Base-by-base conservation (phyloP, 73 alveolate genomes). In the Paramecium sonneborni region DNA sequence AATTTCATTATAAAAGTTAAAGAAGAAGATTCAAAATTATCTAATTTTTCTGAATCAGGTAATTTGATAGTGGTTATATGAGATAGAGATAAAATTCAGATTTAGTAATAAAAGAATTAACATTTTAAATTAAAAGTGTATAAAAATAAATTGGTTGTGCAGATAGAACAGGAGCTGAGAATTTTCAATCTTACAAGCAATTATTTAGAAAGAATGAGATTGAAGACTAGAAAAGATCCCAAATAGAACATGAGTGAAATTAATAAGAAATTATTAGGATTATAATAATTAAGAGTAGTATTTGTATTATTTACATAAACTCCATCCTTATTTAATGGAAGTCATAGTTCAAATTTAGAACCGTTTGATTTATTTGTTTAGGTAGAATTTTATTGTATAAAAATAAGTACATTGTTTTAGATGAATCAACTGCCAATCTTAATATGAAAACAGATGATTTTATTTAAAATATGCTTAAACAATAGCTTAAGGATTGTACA, bases 141-240 rank as follows among this genome's bases (percentile, higher is more conserved):
- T 95, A 95, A 87, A 95, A 97, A n/a, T n/a, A n/a, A 87, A 90
- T 98, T 10, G 99, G 99, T 15, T 92, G 98, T 24, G 97, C 95
- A 0, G 99, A 99, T 18, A 94, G 99, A 94, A 97, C 99, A 32
- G 99, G 99, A 1, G 95, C 99, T 57, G 99, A 99, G 28, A 98
- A 93, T 95, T 99, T 56, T 97, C 99, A 15, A 79, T 98, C 39
- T 94, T 96, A 44, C 37, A 85, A 74, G 57, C 88, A 6, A 76
- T 92, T 20, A n/a, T 87, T 92, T 41, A 88, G 96, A 92, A 86
- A 92, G 57, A 89, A 34, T 35, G 96, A 92, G 35, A 57, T 92
- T 1, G 96, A 92, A 56, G 41, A 55, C 6, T 52, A 38, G 12
- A 44, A 85, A n/a, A 86, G 85, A 24, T 52, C 85, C 10, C 3